Evolutionary conservation across 2,329 filamentous ascomycete genomes (phyloP).

Genomic region (Fusarium veterinarium): DNA sequence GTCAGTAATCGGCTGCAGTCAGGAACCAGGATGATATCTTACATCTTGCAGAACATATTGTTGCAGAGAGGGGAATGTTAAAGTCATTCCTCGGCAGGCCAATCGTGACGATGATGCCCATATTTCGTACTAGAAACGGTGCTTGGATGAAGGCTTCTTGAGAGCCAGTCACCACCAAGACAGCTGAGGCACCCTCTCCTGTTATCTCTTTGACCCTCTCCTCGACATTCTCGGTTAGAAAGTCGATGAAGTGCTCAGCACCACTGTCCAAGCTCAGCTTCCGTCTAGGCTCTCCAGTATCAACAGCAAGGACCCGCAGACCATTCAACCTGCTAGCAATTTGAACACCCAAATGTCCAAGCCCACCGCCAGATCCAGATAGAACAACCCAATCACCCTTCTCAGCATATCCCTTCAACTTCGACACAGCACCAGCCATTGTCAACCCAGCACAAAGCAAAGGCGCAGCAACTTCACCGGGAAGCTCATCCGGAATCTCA

Average conservation of each 20-base stretch:
- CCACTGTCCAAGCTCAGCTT: constrained; percentile 39
- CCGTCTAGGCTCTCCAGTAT: constrained; percentile 41
- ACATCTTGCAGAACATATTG: constrained; percentile 41
- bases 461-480: constrained; percentile 42
- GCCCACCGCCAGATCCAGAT: constrained; percentile 47
- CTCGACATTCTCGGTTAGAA: constrained; percentile 32
- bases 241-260: constrained; percentile 47
- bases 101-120: constrained; percentile 42
- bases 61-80: constrained; percentile 40
- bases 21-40: accelerated
- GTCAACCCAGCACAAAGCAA: constrained; percentile 50
- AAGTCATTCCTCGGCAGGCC: constrained; percentile 46
- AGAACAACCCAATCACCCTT: constrained; percentile 48
- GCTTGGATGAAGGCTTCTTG: constrained; percentile 43
- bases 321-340: constrained; percentile 40
- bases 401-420: constrained; percentile 7
- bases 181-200: constrained; percentile 43
- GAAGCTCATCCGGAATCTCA: constrained; percentile 36
- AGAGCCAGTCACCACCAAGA: constrained; percentile 43
- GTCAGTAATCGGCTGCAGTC: accelerated
- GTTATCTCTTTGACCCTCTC: constrained; percentile 41
- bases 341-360: constrained; percentile 50
- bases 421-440: constrained; percentile 46
- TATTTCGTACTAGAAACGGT: constrained; percentile 40
- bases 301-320: constrained; percentile 45